Evolutionary conservation across 2,329 filamentous ascomycete species (phyloP), one percentile per base, ranked within the genome.

Genomic region (Parastagonospora nodorum): DNA sequence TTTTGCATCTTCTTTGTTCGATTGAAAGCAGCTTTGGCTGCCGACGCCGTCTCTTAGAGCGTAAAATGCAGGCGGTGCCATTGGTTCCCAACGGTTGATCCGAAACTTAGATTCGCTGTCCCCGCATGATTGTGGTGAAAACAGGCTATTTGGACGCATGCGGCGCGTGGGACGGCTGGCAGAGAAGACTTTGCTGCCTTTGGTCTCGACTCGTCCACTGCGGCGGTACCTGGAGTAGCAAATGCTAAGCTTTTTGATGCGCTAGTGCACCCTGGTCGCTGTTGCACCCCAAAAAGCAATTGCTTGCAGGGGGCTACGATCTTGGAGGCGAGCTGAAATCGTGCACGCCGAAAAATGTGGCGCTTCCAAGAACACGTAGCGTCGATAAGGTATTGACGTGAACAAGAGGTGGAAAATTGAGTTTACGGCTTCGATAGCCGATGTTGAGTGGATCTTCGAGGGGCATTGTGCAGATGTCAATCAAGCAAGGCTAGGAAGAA

Each of bases 331-430:
- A 33, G 30, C 30, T 43, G 41, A 32, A 28, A 30, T 33, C 41
- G 41, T 35, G 41, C 41, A 32, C 41, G 27, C 41, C 41, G 41
- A 35, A 35, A 11, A 43, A 14, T 43, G 41, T 43, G 41, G 41
- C 41, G 41, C 28, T 43, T 19, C 15, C 19, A 24, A 24, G 19
- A 24, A 3, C 5, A 24, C 19, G 19, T 24, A 24, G 19, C 5
- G 19, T 24, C 5, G 19, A 24, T 24, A 24, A 24, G 19, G 19
- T 24, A 24, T 24, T 24, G 19, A 24, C 19, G 19, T 24, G 19
- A 3, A 24, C 19, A 24, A 24, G 19, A 24, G 19, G 19, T 24
- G 5, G 19, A 24, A 24, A 24, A 24, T 24, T 24, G 19, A 24
- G 19, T 24, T 24, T 24, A 24, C 19, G 19, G 19, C 19, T 24